Evolutionary conservation across 1,139 yeast species (phyloP), one percentile per base, ranked within the genome.

Genomic region (Candida albicans): DNA sequence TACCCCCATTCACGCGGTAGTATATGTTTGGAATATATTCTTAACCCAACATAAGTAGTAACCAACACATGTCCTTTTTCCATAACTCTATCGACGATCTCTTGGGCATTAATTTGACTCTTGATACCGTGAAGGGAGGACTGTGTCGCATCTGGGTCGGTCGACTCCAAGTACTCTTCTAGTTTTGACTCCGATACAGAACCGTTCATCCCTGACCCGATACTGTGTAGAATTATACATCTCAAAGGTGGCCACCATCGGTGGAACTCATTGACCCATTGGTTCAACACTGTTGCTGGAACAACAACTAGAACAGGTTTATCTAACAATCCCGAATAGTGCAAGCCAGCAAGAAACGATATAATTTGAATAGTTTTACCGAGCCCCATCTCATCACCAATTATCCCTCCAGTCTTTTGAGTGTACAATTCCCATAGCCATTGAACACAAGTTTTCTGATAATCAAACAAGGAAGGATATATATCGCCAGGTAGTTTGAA

Each of bases 171-270:
- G 34, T 66, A 65, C 34, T 68, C 69, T 48, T 81, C 86, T 29
- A 79, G 51, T 40, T 74, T 73, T 41, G 70, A 82, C 46, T 83
- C 86, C 4, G 65, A 61, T 10, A 66, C 64, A 9, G 66, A 64
- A 8, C 71, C 68, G 26, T 28, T 33, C 90, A 93, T 84, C 0
- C 96, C 99, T 1, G 90, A 73, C 0, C 99, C 99, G 40, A 90
- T 93, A 3, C 96, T 85, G 62, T 93, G 99, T 37, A 93, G 67
- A 41, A 93, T 89, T 2, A 87, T 83, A 13, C 93, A 82, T 46
- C 99, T 67, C 26, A 95, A 72, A 0, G 97, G 91, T 1, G 99
- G 98, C 98, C 98, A 93, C 99, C 99, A 93, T 40, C 85, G 77
- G 56, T 93, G 99, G 45, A 93, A 82, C 61, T 93, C 99, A 50